These are phyloP conservation scores for Lodderomyces pseudojiufengensis DNA, from an alignment of 1,139 yeast species.

Conservation along the genomic window DNA sequence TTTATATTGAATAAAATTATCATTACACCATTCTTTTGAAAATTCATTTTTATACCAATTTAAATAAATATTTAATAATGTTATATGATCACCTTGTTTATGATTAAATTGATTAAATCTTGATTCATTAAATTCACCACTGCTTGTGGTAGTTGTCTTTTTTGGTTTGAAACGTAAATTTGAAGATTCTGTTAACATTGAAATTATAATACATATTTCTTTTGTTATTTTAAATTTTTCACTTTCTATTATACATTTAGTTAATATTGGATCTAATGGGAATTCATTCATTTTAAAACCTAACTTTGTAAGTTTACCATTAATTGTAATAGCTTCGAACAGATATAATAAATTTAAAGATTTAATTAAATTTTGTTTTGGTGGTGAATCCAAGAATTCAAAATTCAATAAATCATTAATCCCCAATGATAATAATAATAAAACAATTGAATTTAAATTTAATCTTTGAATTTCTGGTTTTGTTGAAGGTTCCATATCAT, in stretches of 20 bases:
- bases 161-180: conserved; percentile 72
- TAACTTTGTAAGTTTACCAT: conserved; percentile 70
- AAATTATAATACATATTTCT: conserved; percentile 65
- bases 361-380: conserved; percentile 64
- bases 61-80: conserved; percentile 68
- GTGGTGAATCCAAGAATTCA: conserved; percentile 87
- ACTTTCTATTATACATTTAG: conserved; percentile 69
- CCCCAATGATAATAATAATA: conserved; percentile 75
- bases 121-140: conserved; percentile 60
- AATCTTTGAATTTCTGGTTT: conserved; percentile 87
- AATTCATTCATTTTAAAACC: conserved; percentile 91
- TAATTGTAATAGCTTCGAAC: conserved; percentile 80
- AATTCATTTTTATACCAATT: conserved; percentile 68
- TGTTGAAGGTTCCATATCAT: conserved; percentile 75
- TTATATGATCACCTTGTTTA: conserved; percentile 64
- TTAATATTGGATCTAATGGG: conserved; percentile 87
- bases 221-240: conserved; percentile 55
- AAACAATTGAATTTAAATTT: conserved; percentile 71
- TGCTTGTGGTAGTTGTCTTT: conserved; percentile 41
- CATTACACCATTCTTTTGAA: conserved; percentile 84
- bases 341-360: conserved; percentile 79
- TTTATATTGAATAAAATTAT: conserved; percentile 73
- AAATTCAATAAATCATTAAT: conserved; percentile 76
- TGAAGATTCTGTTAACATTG: conserved; percentile 82
- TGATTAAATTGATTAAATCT: conserved; percentile 49